These are phyloP conservation scores for Phragmites australis DNA, from an alignment of 176 grass and related monocot genomes.

Conservation along the genomic window DNA sequence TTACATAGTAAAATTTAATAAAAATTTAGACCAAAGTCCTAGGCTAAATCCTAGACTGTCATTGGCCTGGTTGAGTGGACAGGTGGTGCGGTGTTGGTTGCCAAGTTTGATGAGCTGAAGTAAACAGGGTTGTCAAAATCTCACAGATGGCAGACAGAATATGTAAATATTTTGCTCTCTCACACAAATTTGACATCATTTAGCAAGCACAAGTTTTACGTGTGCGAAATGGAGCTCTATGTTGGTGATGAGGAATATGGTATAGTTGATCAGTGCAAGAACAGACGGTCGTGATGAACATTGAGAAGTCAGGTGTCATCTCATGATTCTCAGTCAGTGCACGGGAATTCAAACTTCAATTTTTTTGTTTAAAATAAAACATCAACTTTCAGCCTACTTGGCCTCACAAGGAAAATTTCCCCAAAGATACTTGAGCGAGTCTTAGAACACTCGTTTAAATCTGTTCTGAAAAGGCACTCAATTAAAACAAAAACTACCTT, in stretches of 20 bases:
- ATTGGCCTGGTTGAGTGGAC: too few species aligned
- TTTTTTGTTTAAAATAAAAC: neutral
- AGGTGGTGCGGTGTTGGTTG: slow-evolving; percentile 4
- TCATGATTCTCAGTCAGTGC: neutral
- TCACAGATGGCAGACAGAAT: neutral
- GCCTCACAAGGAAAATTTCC: neutral
- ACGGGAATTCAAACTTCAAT: neutral
- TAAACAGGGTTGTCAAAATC: slow-evolving; percentile 18
- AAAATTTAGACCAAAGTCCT: too few species aligned
- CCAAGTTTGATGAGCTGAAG: too few species aligned
- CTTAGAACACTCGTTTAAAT: neutral
- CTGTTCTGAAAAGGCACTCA: neutral
- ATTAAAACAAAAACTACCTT: slow-evolving; percentile 42
- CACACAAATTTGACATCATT: neutral
- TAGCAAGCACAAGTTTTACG: neutral
- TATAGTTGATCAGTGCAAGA: too few species aligned
- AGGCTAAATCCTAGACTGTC: too few species aligned
- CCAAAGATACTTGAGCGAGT: neutral
- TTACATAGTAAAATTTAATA: too few species aligned
- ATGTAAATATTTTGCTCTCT: neutral
- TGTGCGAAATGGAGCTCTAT: neutral
- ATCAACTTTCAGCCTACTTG: neutral
- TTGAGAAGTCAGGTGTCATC: too few species aligned
- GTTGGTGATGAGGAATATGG: neutral
- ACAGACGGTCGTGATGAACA: too few species aligned